Evolutionary conservation across 306 rosid species (phyloP).

Genomic region (Chamaecrista fasciculata): DNA sequence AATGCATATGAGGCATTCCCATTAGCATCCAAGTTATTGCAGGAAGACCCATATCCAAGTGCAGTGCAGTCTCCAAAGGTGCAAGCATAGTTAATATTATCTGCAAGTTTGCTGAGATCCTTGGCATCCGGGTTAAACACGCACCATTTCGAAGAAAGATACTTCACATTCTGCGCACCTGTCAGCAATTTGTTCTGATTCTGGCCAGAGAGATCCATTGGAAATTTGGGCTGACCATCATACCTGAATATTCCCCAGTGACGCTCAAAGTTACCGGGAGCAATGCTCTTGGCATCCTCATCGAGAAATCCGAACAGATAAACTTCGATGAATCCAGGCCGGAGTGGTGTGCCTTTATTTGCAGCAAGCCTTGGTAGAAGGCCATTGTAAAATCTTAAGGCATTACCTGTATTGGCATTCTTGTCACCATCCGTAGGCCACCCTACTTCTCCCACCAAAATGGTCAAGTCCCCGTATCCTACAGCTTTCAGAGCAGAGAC

Average conservation of each 20-base stretch:
- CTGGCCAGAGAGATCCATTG: conserved; percentile 76
- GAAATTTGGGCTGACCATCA: conserved; percentile 88
- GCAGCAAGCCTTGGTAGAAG: conserved; percentile 72
- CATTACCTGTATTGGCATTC: conserved; percentile 72
- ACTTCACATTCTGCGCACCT: conserved; percentile 64
- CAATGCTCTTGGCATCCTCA: conserved; percentile 84
- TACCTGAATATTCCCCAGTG: conserved; percentile 92
- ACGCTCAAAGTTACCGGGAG: conserved; percentile 87
- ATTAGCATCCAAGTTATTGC: conserved; percentile 76
- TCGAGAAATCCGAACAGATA: conserved; percentile 84
- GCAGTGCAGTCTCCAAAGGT: conserved; percentile 78
- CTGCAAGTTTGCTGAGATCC: conserved; percentile 73
- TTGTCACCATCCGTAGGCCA: conserved; percentile 99
- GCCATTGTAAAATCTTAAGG: conserved; percentile 78
- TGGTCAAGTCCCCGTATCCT: conserved; percentile 62
- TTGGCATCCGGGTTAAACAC: conserved; percentile 79
- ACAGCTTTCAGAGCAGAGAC: conserved; percentile 73
- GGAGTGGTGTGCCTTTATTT: conserved; percentile 75
- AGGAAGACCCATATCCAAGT: conserved; percentile 88
- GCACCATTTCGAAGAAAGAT: conserved; percentile 75
- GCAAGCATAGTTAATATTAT: conserved; percentile 80
- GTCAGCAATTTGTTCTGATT: conserved; percentile 60
- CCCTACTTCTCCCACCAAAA: conserved; percentile 95
- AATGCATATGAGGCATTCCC: conserved; percentile 94
- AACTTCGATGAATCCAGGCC: conserved; percentile 77